Conservation (phyloP, 768 basidiomycete species). For the Russula foetens region DNA sequence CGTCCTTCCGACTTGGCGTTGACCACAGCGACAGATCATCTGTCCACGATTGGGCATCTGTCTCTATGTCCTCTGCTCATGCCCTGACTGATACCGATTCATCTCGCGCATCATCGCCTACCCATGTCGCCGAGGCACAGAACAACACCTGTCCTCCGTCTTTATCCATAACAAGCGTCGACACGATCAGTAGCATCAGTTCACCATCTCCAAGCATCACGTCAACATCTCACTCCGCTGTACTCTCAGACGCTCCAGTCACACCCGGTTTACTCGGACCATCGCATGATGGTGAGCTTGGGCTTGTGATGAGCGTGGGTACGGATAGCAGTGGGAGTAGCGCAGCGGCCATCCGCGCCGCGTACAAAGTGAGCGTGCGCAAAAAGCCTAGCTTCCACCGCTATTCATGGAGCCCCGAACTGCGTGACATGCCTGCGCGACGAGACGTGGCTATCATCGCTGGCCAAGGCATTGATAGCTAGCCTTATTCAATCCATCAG, state of each 20-base stretch:
- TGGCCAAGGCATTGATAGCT: constrained; percentile 14
- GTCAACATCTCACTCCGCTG: constrained; percentile 4
- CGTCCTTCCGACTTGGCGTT: constrained; percentile 25
- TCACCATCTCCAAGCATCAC: constrained; percentile 7
- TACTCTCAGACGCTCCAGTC: constrained; percentile 10
- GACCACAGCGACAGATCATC: constrained; percentile 23
- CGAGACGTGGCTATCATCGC: constrained; percentile 10
- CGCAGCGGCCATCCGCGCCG: constrained; percentile 42
- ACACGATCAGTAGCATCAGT: background rate
- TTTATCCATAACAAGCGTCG: constrained; percentile 11
- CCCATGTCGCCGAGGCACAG: constrained; percentile 16
- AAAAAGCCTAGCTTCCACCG: constrained; percentile 41
- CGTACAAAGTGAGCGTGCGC: constrained; percentile 41
- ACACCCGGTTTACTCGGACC: constrained; percentile 8
- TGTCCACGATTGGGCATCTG: constrained; percentile 21
- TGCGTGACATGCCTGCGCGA: background rate
- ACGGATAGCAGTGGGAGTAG: constrained; percentile 21
- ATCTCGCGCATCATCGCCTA: constrained; percentile 19
- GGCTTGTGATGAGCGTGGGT: constrained; percentile 10
- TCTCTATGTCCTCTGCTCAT: background rate
- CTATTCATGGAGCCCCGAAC: constrained; percentile 40
- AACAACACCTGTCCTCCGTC: constrained; percentile 6
- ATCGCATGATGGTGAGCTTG: constrained; percentile 10
- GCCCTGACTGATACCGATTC: constrained; percentile 20
- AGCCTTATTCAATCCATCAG: background rate